Evolutionary conservation across 2,329 filamentous ascomycete species (phyloP).

Genomic region (Claviceps arundinis): DNA sequence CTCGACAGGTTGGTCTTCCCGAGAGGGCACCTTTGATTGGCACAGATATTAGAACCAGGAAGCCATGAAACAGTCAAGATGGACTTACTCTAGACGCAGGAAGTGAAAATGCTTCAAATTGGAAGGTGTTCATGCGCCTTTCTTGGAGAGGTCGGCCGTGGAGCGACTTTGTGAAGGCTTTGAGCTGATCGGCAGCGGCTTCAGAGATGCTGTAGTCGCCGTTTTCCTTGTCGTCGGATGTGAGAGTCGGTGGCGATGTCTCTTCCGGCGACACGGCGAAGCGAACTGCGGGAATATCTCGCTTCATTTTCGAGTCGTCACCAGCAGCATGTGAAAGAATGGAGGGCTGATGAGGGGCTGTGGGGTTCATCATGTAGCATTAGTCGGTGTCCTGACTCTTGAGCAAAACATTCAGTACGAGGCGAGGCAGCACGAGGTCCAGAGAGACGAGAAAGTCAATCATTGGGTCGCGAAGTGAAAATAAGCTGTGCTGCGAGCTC

Average conservation of each 20-base stretch:
- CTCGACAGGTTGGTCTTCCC: slow-evolving; percentile 45
- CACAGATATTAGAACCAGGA: neutral
- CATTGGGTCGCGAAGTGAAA: neutral
- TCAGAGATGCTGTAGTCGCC: slow-evolving; percentile 22
- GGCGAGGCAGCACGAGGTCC: neutral
- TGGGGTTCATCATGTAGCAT: neutral
- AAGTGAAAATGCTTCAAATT: slow-evolving; percentile 82
- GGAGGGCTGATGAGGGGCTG: neutral
- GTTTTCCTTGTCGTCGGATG: slow-evolving; percentile 15
- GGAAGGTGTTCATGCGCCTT: slow-evolving; percentile 70
- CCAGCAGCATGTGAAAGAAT: slow-evolving; percentile 2
- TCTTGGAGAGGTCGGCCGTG: slow-evolving; percentile 69
- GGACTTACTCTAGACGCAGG: slow-evolving; percentile 68
- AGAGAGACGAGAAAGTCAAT: neutral
- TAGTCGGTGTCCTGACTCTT: neutral
- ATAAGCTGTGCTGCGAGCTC: neutral
- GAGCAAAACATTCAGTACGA: neutral
- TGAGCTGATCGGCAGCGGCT: slow-evolving; percentile 49
- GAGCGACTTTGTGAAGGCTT: slow-evolving; percentile 57
- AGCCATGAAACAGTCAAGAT: slow-evolving; percentile 3
- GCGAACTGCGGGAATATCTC: slow-evolving; percentile 42
- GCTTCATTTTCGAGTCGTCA: slow-evolving; percentile 10
- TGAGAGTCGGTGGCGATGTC: slow-evolving; percentile 39
- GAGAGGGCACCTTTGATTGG: slow-evolving; percentile 38
- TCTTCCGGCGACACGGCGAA: slow-evolving; percentile 61